Conservation (phyloP, 1,284 basidiomycete species). For the Ceratobasidium sp. region DNA sequence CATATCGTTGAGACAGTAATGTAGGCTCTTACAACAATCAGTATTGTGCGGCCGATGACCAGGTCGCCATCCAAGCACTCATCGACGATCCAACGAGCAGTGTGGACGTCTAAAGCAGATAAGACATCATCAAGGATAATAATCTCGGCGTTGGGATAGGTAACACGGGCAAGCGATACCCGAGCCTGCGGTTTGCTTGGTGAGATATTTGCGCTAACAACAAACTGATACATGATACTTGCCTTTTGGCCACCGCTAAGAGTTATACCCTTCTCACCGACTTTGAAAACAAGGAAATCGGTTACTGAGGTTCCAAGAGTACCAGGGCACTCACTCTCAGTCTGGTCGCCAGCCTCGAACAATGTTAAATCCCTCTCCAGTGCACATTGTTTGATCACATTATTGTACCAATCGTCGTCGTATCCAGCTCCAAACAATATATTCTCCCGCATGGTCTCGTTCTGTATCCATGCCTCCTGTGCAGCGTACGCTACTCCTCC, state of each 20-base stretch:
- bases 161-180: constrained; percentile 79
- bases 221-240: constrained; percentile 53
- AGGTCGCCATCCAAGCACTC: constrained; percentile 76
- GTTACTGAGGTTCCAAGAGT: not conserved
- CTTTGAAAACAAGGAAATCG: constrained; percentile 45
- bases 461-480: constrained; percentile 79
- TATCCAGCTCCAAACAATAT: constrained; percentile 62
- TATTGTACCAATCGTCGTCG: constrained; percentile 59
- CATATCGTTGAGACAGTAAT: not conserved
- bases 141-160: constrained; percentile 77
- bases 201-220: not conserved
- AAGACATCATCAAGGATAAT: constrained; percentile 60
- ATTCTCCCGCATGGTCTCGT: constrained; percentile 63
- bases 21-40: constrained; percentile 67
- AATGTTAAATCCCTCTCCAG: constrained; percentile 54
- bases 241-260: constrained; percentile 80
- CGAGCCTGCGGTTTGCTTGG: constrained; percentile 67
- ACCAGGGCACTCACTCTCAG: constrained; percentile 55
- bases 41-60: constrained; percentile 69
- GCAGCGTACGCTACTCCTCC: constrained; percentile 76
- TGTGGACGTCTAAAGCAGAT: constrained; percentile 61
- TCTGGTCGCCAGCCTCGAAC: constrained; percentile 69
- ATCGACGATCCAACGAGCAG: constrained; percentile 77
- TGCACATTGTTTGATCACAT: constrained; percentile 53
- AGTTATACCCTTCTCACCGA: constrained; percentile 70